Evolutionary conservation across 208 protist species (phyloP), one percentile per base, ranked within the genome.

Genomic region (Endotrypanum monterogeii): DNA sequence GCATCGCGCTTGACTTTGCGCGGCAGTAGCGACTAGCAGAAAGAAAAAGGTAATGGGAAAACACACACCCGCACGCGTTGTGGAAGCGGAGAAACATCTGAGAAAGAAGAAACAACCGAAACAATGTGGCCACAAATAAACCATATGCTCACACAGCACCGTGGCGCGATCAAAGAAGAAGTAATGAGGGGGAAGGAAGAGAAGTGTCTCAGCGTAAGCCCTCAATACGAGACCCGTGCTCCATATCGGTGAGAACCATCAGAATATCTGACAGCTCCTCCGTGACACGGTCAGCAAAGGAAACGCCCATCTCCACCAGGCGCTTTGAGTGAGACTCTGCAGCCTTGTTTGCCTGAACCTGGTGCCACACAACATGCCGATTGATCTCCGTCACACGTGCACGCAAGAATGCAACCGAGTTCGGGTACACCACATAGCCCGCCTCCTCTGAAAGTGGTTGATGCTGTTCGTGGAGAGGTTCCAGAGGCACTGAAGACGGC

Each of bases 231-330:
- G 76, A 80, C 18, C 67, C 67, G 51, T 84, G 71, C 69, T 82
- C 77, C 74, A 85, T 82, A 54, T 85, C 77, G 28, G 72, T 83
- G 35, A 94, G 69, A 30, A 83, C 81, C 69, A 88, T 81, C 67
- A 86, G 60, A 14, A 94, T 86, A 52, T 88, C 84, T n/a, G 82
- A 85, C 37, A 91, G 79, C 37, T 85, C 82, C 54, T 77, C 56
- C 25, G 81, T 88, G 23, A 91, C 72, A 0, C 67, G 72, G 14
- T 88, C 71, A 5, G 79, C 73, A 56, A 94, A 77, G 11, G 67
- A 65, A 54, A 55, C 77, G 44, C 86, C 87, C 11, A 88, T 62
- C 69, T 52, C 67, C 1, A 72, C 76, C 67, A 94, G 78, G 11
- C 76, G 80, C 32, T 60, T 60, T 18, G 79, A 72, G 62, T 89